Base-by-base conservation (phyloP, 495 filamentous ascomycete genomes). In the Letharia columbiana region DNA sequence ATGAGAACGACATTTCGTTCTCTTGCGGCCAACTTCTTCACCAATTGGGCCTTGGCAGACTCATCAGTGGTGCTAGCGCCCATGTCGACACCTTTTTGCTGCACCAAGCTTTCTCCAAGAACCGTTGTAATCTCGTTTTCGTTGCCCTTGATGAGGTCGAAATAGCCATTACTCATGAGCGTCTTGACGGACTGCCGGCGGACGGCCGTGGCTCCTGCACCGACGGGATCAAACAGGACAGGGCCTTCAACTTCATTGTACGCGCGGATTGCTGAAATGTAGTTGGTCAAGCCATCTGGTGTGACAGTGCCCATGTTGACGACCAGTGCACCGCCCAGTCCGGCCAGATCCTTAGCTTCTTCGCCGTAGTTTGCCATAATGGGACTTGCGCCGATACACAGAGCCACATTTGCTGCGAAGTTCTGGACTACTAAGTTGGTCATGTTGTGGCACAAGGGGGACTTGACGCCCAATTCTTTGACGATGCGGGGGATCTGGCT, bases 281-380 rank as follows among this genome's bases (percentile, higher is more conserved):
- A 91, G 71, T 89, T 89, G 10, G 77, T 66, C 11, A 92, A 73
- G 60, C 86, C 86, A 8, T 89, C 87, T 4, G 88, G 84, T 12
- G 86, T 90, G 39, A 93, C 82, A 3, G 91, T 96, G 31, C 94
- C 94, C 91, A 97, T 96, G 75, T 98, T 98, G 70, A 98, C 86
- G 18, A 98, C 88, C 15, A 97, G 78, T 4, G 89, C 82, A 17
- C 83, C 84, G 54, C 79, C 78, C 10, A 92, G 79, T 37, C 79
- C 79, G 42, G 84, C 84, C 49, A 98, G 78, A 73, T 96, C 92
- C 9, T 75, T 74, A 6, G 92, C 91, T 81, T 98, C 94, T 65
- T 88, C 84, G 17, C 86, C 89, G 71, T 92, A 87, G 67, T 87
- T 91, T 4, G 91, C 85, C 94, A 98, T 98, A 69, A 98, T 97